Percentiles rank a stretch among this genome's conserved stretches.
Evolutionary conservation across 2,329 filamentous ascomycete species (phyloP).

Genomic region (Lasiodiplodia sp.): DNA sequence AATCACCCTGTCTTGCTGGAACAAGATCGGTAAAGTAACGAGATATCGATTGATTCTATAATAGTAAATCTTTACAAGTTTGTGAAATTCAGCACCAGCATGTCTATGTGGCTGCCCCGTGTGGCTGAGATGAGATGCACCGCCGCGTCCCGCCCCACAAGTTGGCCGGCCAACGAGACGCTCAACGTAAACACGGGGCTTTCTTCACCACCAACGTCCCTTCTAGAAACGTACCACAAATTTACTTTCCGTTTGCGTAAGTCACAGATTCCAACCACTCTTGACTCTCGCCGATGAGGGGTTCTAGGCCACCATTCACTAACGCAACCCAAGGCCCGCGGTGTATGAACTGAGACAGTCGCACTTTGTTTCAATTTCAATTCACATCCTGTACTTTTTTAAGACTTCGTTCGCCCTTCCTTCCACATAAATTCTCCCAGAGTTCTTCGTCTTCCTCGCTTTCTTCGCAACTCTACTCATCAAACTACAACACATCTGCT

Average conservation of each 20-base stretch:
- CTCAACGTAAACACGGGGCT: neutral
- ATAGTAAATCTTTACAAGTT: neutral
- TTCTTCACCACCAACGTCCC: neutral
- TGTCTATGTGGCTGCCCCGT: neutral
- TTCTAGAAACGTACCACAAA: slow-evolving; percentile 4
- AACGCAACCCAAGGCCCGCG: neutral
- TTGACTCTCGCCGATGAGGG: neutral
- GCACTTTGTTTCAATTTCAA: neutral
- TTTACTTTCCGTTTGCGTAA: slow-evolving; percentile 11
- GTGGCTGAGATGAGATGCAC: neutral
- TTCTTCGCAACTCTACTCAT: neutral
- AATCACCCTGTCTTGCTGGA: no score
- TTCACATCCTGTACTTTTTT: neutral
- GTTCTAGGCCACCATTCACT: no score
- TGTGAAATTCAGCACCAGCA: neutral
- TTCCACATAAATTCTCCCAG: neutral
- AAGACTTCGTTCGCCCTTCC: neutral
- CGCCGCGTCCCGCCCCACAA: neutral
- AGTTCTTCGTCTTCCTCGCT: neutral
- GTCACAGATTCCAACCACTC: neutral
- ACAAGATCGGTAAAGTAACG: no score
- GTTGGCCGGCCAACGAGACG: slow-evolving; percentile 5
- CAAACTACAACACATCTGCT: neutral
- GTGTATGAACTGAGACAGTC: neutral
- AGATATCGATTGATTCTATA: no score